Conservation (phyloP, 148 eudicot genomes). For the Limonium bicolor region DNA sequence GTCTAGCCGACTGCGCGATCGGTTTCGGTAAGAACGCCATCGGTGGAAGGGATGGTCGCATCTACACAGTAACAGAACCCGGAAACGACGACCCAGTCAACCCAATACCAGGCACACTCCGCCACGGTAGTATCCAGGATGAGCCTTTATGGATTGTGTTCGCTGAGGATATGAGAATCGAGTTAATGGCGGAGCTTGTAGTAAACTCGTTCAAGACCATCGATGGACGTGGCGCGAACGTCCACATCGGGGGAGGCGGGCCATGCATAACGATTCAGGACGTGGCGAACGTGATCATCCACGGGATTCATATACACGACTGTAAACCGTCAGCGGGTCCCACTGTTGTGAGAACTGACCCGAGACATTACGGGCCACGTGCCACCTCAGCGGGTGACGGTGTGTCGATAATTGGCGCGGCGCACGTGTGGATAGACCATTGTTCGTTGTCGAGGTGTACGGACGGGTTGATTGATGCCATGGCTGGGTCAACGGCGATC, state of each 20-base stretch:
- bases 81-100: conserved; percentile 14
- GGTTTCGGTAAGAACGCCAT: conserved; percentile 18
- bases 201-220: conserved; percentile 25
- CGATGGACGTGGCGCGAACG: conserved; percentile 21
- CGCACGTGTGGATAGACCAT: conserved; percentile 17
- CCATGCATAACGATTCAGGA: conserved; percentile 28
- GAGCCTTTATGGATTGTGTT: conserved; percentile 19
- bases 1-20: conserved; percentile 22
- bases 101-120: conserved; percentile 11
- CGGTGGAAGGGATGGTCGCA: conserved; percentile 11
- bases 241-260: conserved; percentile 21
- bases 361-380: conserved; percentile 10
- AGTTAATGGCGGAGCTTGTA: conserved; percentile 15
- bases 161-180: conserved; percentile 22
- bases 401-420: conserved; percentile 7
- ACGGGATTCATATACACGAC: conserved; percentile 24
- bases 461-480: conserved; percentile 19
- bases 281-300: conserved; percentile 17
- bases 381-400: conserved; percentile 18
- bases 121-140: background rate
- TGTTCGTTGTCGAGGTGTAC: conserved; percentile 14
- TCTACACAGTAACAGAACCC: conserved; percentile 13
- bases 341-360: conserved; percentile 17
- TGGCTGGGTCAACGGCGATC: conserved; percentile 13
- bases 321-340: conserved; percentile 14